These are phyloP conservation scores for Pseudogymnoascus sp. DNA, from an alignment of 2,329 filamentous ascomycete species.

Conservation along the genomic window DNA sequence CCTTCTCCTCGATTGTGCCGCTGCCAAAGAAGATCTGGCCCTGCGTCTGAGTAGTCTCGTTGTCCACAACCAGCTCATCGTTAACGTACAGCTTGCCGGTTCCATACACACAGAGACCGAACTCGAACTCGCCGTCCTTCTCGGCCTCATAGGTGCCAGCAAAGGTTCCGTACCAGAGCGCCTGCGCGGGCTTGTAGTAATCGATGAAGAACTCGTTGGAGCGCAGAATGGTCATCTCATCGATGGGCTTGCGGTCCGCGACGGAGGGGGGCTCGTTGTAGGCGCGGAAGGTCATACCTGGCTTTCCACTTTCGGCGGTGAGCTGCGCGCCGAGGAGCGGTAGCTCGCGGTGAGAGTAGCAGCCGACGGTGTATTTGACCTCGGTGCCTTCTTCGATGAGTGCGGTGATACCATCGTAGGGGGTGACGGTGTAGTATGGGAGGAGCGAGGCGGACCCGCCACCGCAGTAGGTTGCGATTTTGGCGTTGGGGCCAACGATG, in stretches of 20 bases:
- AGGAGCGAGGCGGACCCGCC: slow-evolving; percentile 55
- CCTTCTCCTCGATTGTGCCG: slow-evolving; percentile 29
- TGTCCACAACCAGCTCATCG: slow-evolving; percentile 29
- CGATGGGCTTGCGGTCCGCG: slow-evolving; percentile 40
- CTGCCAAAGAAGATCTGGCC: slow-evolving; percentile 27
- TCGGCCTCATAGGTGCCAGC: slow-evolving; percentile 26
- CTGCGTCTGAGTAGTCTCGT: slow-evolving; percentile 26
- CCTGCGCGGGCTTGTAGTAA: slow-evolving; percentile 28
- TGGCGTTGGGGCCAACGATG: slow-evolving; percentile 50
- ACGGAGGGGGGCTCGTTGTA: slow-evolving; percentile 49
- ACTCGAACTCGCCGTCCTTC: slow-evolving; percentile 25
- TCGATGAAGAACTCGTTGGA: slow-evolving; percentile 40
- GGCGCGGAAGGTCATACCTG: slow-evolving; percentile 53
- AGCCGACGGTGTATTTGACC: slow-evolving; percentile 48
- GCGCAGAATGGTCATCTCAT: slow-evolving; percentile 36
- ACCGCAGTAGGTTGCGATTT: slow-evolving; percentile 50
- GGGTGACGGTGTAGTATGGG: slow-evolving; percentile 62
- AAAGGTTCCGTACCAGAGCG: slow-evolving; percentile 34
- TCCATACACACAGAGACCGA: slow-evolving; percentile 28
- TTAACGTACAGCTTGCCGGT: slow-evolving; percentile 30
- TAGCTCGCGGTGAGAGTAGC: slow-evolving; percentile 56
- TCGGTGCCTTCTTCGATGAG: slow-evolving; percentile 27
- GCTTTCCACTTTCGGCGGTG: slow-evolving; percentile 43
- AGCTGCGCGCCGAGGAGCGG: slow-evolving; percentile 48
- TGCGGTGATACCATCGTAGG: slow-evolving; percentile 57